Evolutionary conservation across 2,329 filamentous ascomycete species (phyloP), one percentile per base, ranked within the genome.

Genomic region (Rhinocladiella mackenziei): DNA sequence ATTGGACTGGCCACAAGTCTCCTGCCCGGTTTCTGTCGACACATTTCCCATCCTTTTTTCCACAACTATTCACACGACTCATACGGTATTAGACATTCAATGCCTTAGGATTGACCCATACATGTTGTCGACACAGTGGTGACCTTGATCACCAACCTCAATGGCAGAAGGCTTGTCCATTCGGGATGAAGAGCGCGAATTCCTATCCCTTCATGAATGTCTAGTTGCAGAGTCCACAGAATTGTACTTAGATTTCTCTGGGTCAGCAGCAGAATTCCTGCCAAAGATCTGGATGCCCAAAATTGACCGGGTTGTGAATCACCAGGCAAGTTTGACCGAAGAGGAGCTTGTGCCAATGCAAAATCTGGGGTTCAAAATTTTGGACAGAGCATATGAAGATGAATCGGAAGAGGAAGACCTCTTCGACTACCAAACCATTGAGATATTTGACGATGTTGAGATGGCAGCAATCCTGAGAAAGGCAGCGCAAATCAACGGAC

Each of bases 381-480:
- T 26, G 3, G 35, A 14, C 5, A 22, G 17, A n/a, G n/a, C 20
- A 14, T 5, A n/a, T 13, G 19, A 7, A 13, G 22, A 37, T 11
- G 20, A 8, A 15, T 17, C 13, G 22, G 29, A 33, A 10, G 38
- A 13, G 22, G 17, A 15, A 3, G 3, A 37, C 3, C 3, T 11
- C 11, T 2, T 3, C 5, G 15, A 31, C n/a, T 5, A 28, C 28
- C 28, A 32, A 11, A 42, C 25, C 10, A 34, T 20, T 15, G 29
- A 25, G 9, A 22, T 30, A 20, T 26, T 42, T n/a, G 31, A 32
- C 15, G 30, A 42, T 11, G 13, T 28, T 22, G 39, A 42, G 18
- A 29, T 42, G 15, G 30, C 39, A 2, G 39, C 33, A 19, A 42
- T 42, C 19, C 39, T 42, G 18, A 23, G 18, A 13, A 20, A 29